Percentiles rank a stretch among this genome's conserved stretches.
phyloP scores from a whole-genome alignment of 2,329 filamentous ascomycete species.

The Chrysoporthe deuterocubensis region DNA sequence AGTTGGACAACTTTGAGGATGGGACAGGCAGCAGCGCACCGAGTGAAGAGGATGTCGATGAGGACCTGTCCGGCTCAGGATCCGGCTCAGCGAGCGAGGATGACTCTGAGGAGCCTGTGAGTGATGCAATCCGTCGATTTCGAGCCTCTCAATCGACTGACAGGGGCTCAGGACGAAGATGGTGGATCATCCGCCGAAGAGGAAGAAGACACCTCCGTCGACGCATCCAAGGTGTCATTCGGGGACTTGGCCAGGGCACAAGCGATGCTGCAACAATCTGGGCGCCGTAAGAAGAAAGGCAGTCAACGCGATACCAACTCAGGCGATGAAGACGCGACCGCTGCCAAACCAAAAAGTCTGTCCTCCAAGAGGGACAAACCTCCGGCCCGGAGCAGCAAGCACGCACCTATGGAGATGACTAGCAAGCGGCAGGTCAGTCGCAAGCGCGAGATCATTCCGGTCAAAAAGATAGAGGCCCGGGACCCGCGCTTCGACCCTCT shows the following conservation, averaged over 20 bases:
- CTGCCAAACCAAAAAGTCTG: conserved; percentile 13
- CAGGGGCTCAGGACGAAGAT: conserved; percentile 36
- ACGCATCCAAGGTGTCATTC: conserved; percentile 73
- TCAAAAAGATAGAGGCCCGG: conserved; percentile 62
- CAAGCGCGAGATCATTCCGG: conserved; percentile 71
- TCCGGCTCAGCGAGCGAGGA: conserved; percentile 15
- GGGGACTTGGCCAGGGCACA: conserved; percentile 89
- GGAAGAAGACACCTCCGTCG: conserved; percentile 46
- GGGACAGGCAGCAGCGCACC: conserved; percentile 31
- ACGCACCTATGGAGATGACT: conserved; percentile 82
- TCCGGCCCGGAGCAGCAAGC: conserved; percentile 64
- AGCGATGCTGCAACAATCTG: conserved; percentile 58
- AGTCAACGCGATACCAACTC: conserved; percentile 30
- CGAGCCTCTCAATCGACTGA: not conserved
- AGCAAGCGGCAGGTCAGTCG: conserved; percentile 85
- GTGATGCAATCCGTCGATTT: not conserved
- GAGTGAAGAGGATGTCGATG: conserved; percentile 33
- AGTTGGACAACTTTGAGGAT: conserved; percentile 43
- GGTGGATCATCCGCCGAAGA: conserved; percentile 38
- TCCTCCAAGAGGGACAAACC: conserved; percentile 43
- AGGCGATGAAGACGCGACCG: conserved; percentile 36
- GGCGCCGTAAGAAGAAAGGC: conserved; percentile 35
- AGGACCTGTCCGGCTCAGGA: conserved; percentile 14
- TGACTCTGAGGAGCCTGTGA: conserved; percentile 11
- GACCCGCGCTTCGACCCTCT: conserved; percentile 88